Base-by-base conservation (phyloP, 1,284 basidiomycete species). In the Microbotryum violaceum region DNA sequence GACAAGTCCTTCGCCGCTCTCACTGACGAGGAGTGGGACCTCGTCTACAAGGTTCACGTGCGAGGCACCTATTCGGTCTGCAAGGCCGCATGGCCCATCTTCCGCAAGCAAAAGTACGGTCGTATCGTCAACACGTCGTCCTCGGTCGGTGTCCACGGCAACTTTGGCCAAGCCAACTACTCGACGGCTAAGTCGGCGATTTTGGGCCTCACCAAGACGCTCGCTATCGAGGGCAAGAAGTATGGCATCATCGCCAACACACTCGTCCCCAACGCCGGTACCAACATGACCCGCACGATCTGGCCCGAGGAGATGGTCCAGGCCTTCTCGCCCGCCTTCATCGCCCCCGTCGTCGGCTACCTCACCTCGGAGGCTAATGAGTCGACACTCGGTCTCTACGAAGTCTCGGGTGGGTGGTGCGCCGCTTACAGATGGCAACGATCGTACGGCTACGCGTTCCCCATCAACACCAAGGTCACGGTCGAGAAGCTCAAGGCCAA, bases 61-160 rank as follows among this genome's bases (percentile, higher is more conserved):
- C 74, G 78, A 57, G 82, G 81, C 46, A 82, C 82, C 20, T 83
- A 79, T 69, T 84, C 73, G 54, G 70, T 76, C 71, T 87, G 85
- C 60, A 91, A 96, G 75, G 94, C 94, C 16, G 89, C 91, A 45
- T 99, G 93, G 96, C 92, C 94, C 4, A 81, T 91, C 73, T 97
- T 98, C 82, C 86, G 89, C 77, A 88, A 94, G 78, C 96, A 98
- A 75, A 93, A 92, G 78, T 97, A 88, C 74, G 94, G 96, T 42
- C 86, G 96, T 61, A 94, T 99, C 73, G 82, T 98, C 61, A 96
- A 90, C 57, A 97, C 93, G 31, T 85, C 86, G 62, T 97, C 93
- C 6, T 86, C 88, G 74, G 91, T 93, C 60, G 94, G 93, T 65
- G 31, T 58, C n/a, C 48, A 64, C 73, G 94, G 94, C 21, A 93